Base-by-base conservation (phyloP, 495 filamentous ascomycete genomes). In the Trichoderma gamsii region DNA sequence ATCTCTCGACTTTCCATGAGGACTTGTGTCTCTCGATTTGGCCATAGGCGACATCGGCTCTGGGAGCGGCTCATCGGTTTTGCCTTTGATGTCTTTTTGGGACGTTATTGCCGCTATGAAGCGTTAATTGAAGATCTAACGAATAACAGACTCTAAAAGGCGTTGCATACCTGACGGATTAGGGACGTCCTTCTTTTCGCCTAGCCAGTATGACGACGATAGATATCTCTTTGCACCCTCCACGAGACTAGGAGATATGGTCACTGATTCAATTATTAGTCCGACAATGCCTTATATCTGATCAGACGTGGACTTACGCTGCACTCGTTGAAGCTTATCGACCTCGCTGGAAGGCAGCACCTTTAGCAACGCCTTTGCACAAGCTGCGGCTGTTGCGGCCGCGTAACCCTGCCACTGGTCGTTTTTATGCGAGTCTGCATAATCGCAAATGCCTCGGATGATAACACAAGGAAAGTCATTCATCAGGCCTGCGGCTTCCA, bases 391-490 rank as follows among this genome's bases (percentile, higher is more conserved):
- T 7, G 69, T 67, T 16, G 69, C 71, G 32, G 76, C 76, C 23
- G 76, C 76, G 66, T 77, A 75, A 11, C 46, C 61, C 52, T 79
- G 76, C 76, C 76, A 79, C 2, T 67, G 23, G 44, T 79, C 74
- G 68, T 76, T 78, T 67, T 79, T 79, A 49, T 65, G 38, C 25
- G 59, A 63, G 18, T 63, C 59, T 15, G 78, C 70, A 70, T 81
- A 81, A 64, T 81, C 78, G 61, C 75, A 77, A n/a, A 79, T 75
- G 13, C 75, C 75, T 65, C 79, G 76, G 68, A 80, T 75, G 16
- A 80, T 71, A 0, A 80, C 15, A 56, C 59, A 63, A 16, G 59
- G 59, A 9, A 63, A 63, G n/a, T 63, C 25, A 27, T 63, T 63
- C 59, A 27, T 67, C 0, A 74, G 63, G 4, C 71, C 71, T 13